phyloP scores from a whole-genome alignment of 805 yeast species.

The Groenewaldozyma tartarivorans region DNA sequence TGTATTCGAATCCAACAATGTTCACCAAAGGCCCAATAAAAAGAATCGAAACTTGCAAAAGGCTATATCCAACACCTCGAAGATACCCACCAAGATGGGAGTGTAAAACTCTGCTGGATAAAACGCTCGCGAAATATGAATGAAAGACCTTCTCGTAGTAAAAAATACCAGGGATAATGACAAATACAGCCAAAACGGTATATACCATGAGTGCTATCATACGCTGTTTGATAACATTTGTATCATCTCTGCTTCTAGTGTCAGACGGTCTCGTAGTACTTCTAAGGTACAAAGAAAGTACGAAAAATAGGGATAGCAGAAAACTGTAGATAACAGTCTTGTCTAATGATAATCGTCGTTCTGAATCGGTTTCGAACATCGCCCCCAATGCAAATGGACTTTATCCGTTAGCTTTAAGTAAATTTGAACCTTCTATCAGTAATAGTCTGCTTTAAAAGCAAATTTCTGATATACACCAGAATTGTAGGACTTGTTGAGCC shows the following conservation, averaged over 20 bases:
- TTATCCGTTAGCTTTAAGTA: too few species aligned
- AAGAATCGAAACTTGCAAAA: conserved; percentile 28
- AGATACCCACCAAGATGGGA: neutral
- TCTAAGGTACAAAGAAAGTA: conserved; percentile 17
- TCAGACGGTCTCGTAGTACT: conserved; percentile 17
- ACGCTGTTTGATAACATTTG: conserved; percentile 15
- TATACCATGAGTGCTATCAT: conserved; percentile 26
- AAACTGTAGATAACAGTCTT: too few species aligned
- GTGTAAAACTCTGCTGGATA: neutral
- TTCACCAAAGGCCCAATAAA: conserved; percentile 42
- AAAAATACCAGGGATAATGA: conserved; percentile 13
- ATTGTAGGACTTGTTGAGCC: too few species aligned
- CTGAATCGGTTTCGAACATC: too few species aligned
- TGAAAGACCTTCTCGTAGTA: conserved; percentile 3
- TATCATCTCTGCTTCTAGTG: conserved; percentile 15
- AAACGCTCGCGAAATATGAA: neutral
- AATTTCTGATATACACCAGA: too few species aligned
- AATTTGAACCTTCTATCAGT: too few species aligned
- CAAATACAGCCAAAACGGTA: conserved; percentile 27
- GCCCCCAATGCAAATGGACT: too few species aligned
- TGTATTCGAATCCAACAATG: conserved; percentile 21
- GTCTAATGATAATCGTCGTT: too few species aligned
- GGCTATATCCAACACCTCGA: neutral
- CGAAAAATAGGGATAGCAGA: conserved; percentile 3
- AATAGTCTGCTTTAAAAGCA: too few species aligned